Base-by-base conservation (phyloP, 192 early-diverging fungal species). In the Geranomyces variabilis region DNA sequence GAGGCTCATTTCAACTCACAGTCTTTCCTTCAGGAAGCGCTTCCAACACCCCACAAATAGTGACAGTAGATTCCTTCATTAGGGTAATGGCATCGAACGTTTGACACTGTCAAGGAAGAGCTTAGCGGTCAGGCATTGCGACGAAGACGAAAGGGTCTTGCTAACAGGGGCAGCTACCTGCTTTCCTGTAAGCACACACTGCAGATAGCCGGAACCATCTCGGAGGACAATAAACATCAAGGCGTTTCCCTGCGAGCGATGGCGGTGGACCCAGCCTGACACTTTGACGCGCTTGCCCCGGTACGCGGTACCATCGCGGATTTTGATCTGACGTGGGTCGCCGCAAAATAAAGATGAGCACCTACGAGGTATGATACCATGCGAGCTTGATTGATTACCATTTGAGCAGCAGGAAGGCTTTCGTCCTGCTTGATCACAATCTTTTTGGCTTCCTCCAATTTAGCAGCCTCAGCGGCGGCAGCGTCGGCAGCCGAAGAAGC, bases 181-280 rank as follows among this genome's bases (percentile, higher is more conserved):
- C 57, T 84, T 81, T 49, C 93, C 91, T 36, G 86, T 94, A 67
- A 99, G 79, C 33, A 98, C 85, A 78, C 94, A 95, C 79, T 99
- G 97, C 70, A 99, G 77, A 73, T 84, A 96, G 21, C 96, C 97
- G 47, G 91, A 86, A 44, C 97, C 97, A 77, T 99, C 97, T 59
- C 97, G 91, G 56, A 99, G 79, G 28, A 97, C 88, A 14, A 96
- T 61, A 80, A 99, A 99, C 83, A 90, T 91, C 7, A 99, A 92
- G 83, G 96, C 93, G 79, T 93, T 95, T 63, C 97, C 97, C 82
- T 99, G 97, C 43, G 91, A 91, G 64, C 97, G 93, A 72, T 92
- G 83, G 31, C 94, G 89, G 84, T 96, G 94, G 63, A 98, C 95
- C 97, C 97, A 99, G 43, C 96, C 97, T 24, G 84, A 89, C 2